Conservation (phyloP, 2,329 filamentous ascomycete genomes). For the Curvularia lunata region DNA sequence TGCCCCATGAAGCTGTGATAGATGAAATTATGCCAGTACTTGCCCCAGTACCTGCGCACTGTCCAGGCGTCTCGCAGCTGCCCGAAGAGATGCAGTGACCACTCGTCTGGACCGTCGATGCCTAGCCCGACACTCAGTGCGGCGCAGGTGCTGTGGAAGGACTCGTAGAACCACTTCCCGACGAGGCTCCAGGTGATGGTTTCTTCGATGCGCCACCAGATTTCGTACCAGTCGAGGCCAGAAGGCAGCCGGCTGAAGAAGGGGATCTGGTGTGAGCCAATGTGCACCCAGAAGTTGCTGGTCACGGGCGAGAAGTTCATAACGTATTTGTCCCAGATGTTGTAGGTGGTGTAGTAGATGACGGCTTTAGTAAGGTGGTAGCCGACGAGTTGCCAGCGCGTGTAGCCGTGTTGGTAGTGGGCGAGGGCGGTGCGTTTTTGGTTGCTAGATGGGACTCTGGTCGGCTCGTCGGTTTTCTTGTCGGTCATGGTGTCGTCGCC, state of each 20-base stretch:
- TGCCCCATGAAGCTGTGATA: slow-evolving; percentile 23
- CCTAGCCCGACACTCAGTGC: slow-evolving; percentile 14
- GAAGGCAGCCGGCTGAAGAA: slow-evolving; percentile 16
- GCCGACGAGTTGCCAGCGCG: slow-evolving; percentile 7
- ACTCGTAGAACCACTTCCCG: slow-evolving; percentile 23
- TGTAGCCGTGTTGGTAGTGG: slow-evolving; percentile 5
- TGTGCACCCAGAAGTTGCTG: neutral
- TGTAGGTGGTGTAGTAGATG: neutral
- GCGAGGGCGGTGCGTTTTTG: neutral
- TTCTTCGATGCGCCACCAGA: slow-evolving; percentile 10
- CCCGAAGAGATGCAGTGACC: slow-evolving; percentile 22
- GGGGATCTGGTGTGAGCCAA: neutral
- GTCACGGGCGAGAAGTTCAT: neutral
- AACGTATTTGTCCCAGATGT: neutral
- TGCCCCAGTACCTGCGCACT: slow-evolving; percentile 27
- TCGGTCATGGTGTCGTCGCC: neutral
- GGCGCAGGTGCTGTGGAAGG: slow-evolving; percentile 21
- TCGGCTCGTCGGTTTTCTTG: slow-evolving; percentile 9
- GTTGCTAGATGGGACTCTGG: neutral
- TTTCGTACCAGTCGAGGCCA: slow-evolving; percentile 6
- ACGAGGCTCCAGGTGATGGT: slow-evolving; percentile 19
- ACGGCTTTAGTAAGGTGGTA: slow-evolving; percentile 6
- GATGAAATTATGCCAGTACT: slow-evolving; percentile 33
- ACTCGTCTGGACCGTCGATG: slow-evolving; percentile 17
- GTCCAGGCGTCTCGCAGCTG: slow-evolving; percentile 8